phyloP scores from a whole-genome alignment of 78 protist genomes.

The Diacronema lutheri region DNA sequence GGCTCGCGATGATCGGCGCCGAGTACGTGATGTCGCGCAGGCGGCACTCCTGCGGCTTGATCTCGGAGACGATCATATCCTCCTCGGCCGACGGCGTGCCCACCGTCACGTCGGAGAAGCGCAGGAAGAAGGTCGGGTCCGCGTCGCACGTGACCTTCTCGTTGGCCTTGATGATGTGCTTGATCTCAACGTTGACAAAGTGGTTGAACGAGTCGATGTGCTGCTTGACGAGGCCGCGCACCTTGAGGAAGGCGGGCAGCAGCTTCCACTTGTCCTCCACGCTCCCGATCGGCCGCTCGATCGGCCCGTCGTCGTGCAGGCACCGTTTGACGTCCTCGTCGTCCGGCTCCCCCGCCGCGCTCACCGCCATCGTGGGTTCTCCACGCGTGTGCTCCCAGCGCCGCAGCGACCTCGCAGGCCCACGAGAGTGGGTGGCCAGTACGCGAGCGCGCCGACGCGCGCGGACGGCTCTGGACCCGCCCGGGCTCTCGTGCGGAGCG shows the following conservation, averaged over 20 bases:
- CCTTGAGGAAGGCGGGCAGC: constrained; percentile 91
- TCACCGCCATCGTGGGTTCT: too few species aligned
- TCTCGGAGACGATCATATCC: not conserved
- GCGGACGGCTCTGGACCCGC: too few species aligned
- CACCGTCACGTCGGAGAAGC: constrained; percentile 44
- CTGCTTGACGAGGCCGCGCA: constrained; percentile 89
- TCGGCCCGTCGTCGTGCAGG: not conserved
- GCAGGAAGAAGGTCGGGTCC: constrained; percentile 74
- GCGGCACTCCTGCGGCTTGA: constrained; percentile 93
- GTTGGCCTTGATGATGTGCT: constrained; percentile 86
- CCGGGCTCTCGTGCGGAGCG: too few species aligned
- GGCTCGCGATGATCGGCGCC: constrained; percentile 89
- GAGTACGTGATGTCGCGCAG: constrained; percentile 96
- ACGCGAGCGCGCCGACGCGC: too few species aligned
- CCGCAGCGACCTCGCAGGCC: too few species aligned
- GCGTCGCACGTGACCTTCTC: constrained; percentile 73
- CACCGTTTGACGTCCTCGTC: not conserved
- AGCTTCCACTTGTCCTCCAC: constrained; percentile 93
- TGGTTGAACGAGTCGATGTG: constrained; percentile 96
- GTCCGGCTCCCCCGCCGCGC: too few species aligned
- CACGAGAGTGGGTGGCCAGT: too few species aligned
- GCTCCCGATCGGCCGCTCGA: not conserved
- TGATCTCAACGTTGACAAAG: constrained; percentile 69
- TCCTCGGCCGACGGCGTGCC: constrained; percentile 76
- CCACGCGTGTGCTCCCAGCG: too few species aligned